Conservation (phyloP, 306 rosid genomes). For the Lupinus albus region DNA sequence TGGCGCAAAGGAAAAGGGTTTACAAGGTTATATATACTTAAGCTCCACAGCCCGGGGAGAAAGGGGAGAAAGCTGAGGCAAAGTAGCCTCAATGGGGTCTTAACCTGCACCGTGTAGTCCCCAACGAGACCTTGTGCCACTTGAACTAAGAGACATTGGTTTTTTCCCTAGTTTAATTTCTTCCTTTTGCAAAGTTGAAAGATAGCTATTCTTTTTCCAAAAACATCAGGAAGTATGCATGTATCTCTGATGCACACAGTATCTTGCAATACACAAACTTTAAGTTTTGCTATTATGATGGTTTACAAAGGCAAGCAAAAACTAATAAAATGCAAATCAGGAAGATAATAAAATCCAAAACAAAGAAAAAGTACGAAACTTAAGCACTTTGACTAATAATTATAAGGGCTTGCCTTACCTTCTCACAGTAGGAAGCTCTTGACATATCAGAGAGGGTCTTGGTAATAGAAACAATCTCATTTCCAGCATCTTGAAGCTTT, state of each 20-base stretch:
- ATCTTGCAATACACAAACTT: constrained; percentile 1
- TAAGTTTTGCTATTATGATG: neutral
- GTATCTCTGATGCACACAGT: neutral
- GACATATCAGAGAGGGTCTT: constrained; percentile 73
- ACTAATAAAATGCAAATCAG: neutral
- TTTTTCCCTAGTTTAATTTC: constrained; percentile 1
- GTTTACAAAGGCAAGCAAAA: constrained; percentile 36
- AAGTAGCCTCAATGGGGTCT: constrained; percentile 1
- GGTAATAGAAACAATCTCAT: constrained; percentile 69
- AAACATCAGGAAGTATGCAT: neutral
- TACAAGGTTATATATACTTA: neutral
- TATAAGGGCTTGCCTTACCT: constrained; percentile 54
- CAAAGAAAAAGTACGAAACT: constrained; percentile 10
- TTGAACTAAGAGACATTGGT: neutral
- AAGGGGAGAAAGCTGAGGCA: neutral
- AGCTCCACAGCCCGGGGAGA: neutral
- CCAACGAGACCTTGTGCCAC: neutral
- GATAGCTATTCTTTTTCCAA: neutral
- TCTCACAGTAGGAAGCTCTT: constrained; percentile 58
- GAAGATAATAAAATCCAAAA: constrained; percentile 19
- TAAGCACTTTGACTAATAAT: constrained; percentile 26
- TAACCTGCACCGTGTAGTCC: neutral
- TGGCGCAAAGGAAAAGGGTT: constrained; percentile 1
- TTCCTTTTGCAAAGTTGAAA: neutral
- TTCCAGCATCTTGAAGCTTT: constrained; percentile 69